Base-by-base conservation (phyloP, 345 rosid species). In the Odontarrhena argentea region DNA sequence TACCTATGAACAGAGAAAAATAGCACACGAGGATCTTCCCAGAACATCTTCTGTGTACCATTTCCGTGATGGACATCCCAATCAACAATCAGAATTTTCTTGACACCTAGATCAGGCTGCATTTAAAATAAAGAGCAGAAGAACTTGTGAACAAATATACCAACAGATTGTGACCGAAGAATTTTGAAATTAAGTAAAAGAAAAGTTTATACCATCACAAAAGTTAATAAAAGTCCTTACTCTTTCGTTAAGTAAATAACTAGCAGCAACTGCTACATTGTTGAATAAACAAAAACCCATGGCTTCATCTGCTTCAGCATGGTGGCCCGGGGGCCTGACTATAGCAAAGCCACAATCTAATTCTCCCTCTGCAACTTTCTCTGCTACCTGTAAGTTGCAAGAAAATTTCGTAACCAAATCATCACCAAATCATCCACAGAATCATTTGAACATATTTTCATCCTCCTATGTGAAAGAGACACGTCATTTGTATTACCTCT, bases 311-410 rank as follows among this genome's bases (percentile, higher is more conserved):
- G 74, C 74, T 69, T 91, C 99, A 24, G 99, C 97, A 85, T 94
- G 99, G 75, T 94, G 99, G 4, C 99, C 99, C n/a, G 99, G 97
- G n/a, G 99, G 99, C 78, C 99, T 84, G 61, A 94, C 92, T 75
- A 94, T 77, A 46, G 97, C 95, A 70, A 84, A 92, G 26, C 86
- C 97, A 77, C 88, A 84, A 73, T 84, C 75, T 76, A 91, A 40
- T 58, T 94, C 96, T 49, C 96, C 91, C 73, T 76, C 79, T 15
- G 99, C 95, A 73, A 91, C 97, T 79, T 74, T 83, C 65, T 86
- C 89, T 18, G 86, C 81, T 43, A 80, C 77, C 98, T 93, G 67
- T 41, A 24, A 48, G 49, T 67, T 65, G 24, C 25, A 74, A 67
- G 73, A 8, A 51, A 34, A 28, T 15, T 5, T 38, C 38, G 34